Evolutionary conservation across 2,329 filamentous ascomycete genomes (phyloP).

Genomic region (Fusarium sp.): DNA sequence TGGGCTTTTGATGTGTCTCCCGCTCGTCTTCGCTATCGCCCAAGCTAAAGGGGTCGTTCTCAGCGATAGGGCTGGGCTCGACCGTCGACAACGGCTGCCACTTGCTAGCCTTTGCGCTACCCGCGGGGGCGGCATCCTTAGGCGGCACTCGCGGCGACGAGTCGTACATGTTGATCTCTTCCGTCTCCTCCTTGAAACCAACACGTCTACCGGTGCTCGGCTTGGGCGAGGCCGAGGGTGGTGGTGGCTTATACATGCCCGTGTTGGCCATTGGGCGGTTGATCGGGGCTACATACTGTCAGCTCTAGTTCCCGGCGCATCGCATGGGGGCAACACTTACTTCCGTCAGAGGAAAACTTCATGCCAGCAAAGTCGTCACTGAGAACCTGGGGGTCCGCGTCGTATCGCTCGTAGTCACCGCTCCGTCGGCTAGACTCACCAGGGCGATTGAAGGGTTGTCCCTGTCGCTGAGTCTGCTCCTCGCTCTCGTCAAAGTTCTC

Average conservation of each 20-base stretch:
- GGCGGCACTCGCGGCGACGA: conserved; percentile 64
- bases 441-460: conserved; percentile 56
- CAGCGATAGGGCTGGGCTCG: conserved; percentile 79
- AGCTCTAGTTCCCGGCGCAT: conserved; percentile 14
- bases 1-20: conserved; percentile 62
- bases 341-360: conserved; percentile 67
- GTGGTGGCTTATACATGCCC: conserved; percentile 76
- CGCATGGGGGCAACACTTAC: conserved; percentile 53
- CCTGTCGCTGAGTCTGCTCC: conserved; percentile 47
- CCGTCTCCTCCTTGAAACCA: conserved; percentile 68
- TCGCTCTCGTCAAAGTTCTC: conserved; percentile 81
- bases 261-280: conserved; percentile 76
- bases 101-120: conserved; percentile 80
- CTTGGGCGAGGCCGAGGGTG: conserved; percentile 61
- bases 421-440: conserved; percentile 73
- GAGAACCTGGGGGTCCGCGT: conserved; percentile 89
- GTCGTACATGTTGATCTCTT: conserved; percentile 82
- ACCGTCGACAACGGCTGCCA: conserved; percentile 94
- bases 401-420: conserved; percentile 89
- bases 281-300: conserved; percentile 44
- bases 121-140: conserved; percentile 57
- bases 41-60: conserved; percentile 95
- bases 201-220: conserved; percentile 60
- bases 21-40: conserved; percentile 97
- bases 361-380: conserved; percentile 86